These are phyloP conservation scores for Colletotrichum eleusines DNA, from an alignment of 2,329 filamentous ascomycete genomes.

Conservation along the genomic window DNA sequence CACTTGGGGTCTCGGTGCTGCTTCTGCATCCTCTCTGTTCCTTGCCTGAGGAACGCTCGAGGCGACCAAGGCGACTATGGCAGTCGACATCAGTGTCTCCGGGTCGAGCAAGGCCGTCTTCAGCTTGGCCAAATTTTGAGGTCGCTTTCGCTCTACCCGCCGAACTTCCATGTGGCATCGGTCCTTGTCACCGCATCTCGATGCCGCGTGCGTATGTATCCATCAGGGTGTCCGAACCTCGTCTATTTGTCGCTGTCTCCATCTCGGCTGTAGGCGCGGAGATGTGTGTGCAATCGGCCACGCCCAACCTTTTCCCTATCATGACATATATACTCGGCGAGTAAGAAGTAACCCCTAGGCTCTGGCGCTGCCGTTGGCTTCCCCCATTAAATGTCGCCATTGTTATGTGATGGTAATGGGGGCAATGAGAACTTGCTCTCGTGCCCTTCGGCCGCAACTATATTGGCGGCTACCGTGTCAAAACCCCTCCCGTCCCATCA, in stretches of 20 bases:
- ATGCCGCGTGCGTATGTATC: not conserved
- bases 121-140: slow-evolving; percentile 3
- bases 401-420: not conserved
- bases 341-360: not conserved
- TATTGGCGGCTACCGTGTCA: slow-evolving; percentile 8
- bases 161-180: not conserved
- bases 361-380: not conserved
- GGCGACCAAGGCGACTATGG: not conserved
- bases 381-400: not conserved
- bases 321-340: not conserved
- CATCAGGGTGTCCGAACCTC: not conserved
- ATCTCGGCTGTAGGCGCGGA: too few relatives aligned
- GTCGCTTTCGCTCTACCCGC: slow-evolving; percentile 2
- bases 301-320: not conserved
- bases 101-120: slow-evolving; percentile 5
- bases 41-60: not conserved
- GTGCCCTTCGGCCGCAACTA: not conserved
- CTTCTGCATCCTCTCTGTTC: not conserved
- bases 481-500: not conserved
- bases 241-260: not conserved
- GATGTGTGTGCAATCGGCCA: not conserved
- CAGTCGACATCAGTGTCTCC: not conserved
- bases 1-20: not conserved
- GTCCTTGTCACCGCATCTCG: not conserved
- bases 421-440: not conserved